Percentiles rank a stretch among this genome's conserved stretches.
Conservation (phyloP, 1,284 basidiomycete species). For the Rhodotorula sp. region DNA sequence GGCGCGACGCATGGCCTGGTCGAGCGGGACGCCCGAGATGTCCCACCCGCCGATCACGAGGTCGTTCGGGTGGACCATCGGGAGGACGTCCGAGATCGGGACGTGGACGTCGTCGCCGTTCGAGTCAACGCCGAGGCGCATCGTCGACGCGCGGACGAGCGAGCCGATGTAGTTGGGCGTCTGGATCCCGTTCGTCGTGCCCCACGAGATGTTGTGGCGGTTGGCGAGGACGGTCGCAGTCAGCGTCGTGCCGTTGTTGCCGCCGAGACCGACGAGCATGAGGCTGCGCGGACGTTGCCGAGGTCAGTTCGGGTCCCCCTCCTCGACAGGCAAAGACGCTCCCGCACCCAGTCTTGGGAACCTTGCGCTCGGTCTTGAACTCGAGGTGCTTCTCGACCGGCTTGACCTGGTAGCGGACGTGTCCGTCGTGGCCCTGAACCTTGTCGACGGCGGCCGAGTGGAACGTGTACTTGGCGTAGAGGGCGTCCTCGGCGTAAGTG, state of each 20-base stretch:
- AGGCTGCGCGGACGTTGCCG: slow-evolving; percentile 58
- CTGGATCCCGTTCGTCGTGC: slow-evolving; percentile 88
- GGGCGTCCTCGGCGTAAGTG: slow-evolving; percentile 73
- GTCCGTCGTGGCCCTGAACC: slow-evolving; percentile 58
- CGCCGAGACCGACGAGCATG: slow-evolving; percentile 95
- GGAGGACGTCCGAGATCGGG: slow-evolving; percentile 88
- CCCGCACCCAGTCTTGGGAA: slow-evolving; percentile 89
- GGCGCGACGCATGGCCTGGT: slow-evolving; percentile 89
- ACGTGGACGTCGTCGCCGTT: slow-evolving; percentile 90
- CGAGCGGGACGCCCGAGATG: slow-evolving; percentile 80
- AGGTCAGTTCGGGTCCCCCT: neutral
- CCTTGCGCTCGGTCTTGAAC: slow-evolving; percentile 86
- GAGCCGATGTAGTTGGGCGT: slow-evolving; percentile 91
- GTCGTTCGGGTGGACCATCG: slow-evolving; percentile 99
- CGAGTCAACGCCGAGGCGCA: slow-evolving; percentile 80
- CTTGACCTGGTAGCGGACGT: slow-evolving; percentile 59
- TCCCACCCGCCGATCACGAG: slow-evolving; percentile 98
- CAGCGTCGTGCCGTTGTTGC: slow-evolving; percentile 96
- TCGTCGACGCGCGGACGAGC: slow-evolving; percentile 88
- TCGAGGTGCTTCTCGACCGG: slow-evolving; percentile 77
- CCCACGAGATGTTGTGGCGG: slow-evolving; percentile 90
- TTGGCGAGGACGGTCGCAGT: slow-evolving; percentile 95
- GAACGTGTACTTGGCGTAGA: slow-evolving; percentile 79
- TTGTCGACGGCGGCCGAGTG: slow-evolving; percentile 57
- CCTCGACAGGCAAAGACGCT: neutral